Percentiles rank a stretch among this genome's conserved stretches.
phyloP scores from a whole-genome alignment of 2,329 filamentous ascomycete species.

The Beauveria sp. region DNA sequence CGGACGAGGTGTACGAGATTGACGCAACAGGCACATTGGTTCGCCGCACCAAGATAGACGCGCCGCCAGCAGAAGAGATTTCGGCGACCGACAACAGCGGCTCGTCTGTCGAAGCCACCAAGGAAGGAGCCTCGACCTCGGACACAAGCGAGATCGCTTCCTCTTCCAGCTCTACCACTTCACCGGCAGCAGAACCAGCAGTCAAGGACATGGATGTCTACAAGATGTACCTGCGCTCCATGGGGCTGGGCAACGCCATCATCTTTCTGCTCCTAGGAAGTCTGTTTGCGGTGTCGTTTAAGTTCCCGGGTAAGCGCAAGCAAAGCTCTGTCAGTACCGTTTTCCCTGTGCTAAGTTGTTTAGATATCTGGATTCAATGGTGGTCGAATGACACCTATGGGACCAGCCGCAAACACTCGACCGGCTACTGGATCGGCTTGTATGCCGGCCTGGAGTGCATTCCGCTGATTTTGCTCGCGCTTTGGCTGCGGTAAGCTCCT shows the following conservation, averaged over 20 bases:
- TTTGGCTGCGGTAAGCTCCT: neutral
- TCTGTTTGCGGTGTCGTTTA: neutral
- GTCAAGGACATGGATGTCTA: neutral
- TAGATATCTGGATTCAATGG: constrained; percentile 4
- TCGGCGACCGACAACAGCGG: neutral
- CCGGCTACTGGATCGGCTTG: neutral
- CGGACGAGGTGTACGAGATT: neutral
- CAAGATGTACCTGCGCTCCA: neutral
- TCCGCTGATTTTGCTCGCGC: neutral
- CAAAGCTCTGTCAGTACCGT: too few species aligned
- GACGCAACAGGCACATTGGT: neutral
- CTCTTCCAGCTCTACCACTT: neutral
- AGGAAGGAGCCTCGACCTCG: neutral
- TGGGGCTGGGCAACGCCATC: neutral
- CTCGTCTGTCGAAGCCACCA: neutral
- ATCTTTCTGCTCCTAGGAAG: neutral
- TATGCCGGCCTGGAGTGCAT: neutral
- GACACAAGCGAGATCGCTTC: neutral
- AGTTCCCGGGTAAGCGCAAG: neutral
- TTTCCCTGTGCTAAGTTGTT: neutral
- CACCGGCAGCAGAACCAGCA: neutral
- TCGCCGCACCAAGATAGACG: neutral
- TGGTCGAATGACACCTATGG: neutral
- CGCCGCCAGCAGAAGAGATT: neutral
- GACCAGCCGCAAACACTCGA: neutral